Conservation (phyloP, 2,329 filamentous ascomycete species). For the Penicillium italicum region DNA sequence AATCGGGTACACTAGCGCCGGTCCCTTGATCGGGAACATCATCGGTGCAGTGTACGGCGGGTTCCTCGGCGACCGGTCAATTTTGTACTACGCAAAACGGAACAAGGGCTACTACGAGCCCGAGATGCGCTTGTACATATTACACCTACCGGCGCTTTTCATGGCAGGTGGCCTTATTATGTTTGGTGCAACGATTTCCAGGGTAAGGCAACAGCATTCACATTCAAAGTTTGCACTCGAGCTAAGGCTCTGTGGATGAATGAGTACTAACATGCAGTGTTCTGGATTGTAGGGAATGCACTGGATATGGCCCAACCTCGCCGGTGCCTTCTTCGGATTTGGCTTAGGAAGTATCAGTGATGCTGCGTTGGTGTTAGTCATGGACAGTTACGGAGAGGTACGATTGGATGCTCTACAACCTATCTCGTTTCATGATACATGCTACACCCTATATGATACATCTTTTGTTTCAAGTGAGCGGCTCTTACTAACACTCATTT, state of each 20-base stretch:
- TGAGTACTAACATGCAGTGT: neutral
- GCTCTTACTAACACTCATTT: neutral
- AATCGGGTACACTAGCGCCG: slow-evolving; percentile 33
- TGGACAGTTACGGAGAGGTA: slow-evolving; percentile 37
- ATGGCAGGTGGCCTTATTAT: slow-evolving; percentile 45
- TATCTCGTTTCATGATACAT: neutral
- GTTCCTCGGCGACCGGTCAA: slow-evolving; percentile 38
- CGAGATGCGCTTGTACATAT: slow-evolving; percentile 46
- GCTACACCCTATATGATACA: neutral
- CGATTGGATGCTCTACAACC: neutral
- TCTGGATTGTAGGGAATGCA: slow-evolving; percentile 39
- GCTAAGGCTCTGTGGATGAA: neutral
- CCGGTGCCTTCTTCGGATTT: slow-evolving; percentile 38
- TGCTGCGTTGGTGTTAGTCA: slow-evolving; percentile 19
- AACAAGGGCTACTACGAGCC: slow-evolving; percentile 50
- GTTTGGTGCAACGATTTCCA: slow-evolving; percentile 39
- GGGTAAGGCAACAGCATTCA: slow-evolving; percentile 24
- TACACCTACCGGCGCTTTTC: slow-evolving; percentile 36
- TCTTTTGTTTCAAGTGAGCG: neutral
- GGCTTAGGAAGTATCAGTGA: slow-evolving; percentile 41
- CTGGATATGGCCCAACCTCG: slow-evolving; percentile 42
- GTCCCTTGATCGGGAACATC: slow-evolving; percentile 40
- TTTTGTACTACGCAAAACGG: slow-evolving; percentile 42
- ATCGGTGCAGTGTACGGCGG: slow-evolving; percentile 43
- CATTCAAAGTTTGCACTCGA: neutral